These are phyloP conservation scores for Hypomontagnella monticulosa DNA, from an alignment of 495 filamentous ascomycete genomes.

Conservation along the genomic window DNA sequence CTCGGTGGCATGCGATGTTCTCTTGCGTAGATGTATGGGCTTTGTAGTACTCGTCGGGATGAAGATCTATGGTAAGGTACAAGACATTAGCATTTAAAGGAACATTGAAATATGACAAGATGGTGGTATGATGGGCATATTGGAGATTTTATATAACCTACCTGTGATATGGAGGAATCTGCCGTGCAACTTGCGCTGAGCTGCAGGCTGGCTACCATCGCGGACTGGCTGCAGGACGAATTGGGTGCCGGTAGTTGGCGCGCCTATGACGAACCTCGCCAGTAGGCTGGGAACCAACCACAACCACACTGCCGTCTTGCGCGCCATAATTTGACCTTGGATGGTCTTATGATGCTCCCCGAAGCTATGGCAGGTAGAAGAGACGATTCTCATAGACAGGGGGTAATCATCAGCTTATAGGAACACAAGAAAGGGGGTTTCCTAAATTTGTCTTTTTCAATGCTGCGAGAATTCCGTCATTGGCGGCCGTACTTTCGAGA, in stretches of 20 bases:
- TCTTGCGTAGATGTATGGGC: slow-evolving; percentile 74
- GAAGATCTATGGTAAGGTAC: slow-evolving; percentile 71
- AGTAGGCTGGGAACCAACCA: slow-evolving; percentile 41
- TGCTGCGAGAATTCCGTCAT: slow-evolving; percentile 31
- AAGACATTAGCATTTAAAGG: slow-evolving; percentile 15
- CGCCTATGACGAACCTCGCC: slow-evolving; percentile 40
- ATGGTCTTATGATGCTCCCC: slow-evolving; percentile 23
- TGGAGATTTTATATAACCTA: slow-evolving; percentile 49
- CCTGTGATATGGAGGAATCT: slow-evolving; percentile 96
- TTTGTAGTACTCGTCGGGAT: slow-evolving; percentile 88
- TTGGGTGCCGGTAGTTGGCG: slow-evolving; percentile 42
- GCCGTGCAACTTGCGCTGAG: slow-evolving; percentile 70
- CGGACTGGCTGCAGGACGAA: slow-evolving; percentile 38
- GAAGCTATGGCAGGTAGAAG: neutral
- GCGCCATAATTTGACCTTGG: slow-evolving; percentile 33
- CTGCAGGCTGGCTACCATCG: slow-evolving; percentile 32
- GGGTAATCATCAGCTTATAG: slow-evolving; percentile 26
- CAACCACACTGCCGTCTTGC: slow-evolving; percentile 29
- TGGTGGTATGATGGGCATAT: slow-evolving; percentile 32
- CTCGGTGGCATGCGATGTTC: slow-evolving; percentile 79
- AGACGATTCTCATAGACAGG: slow-evolving; percentile 17
- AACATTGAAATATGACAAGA: slow-evolving; percentile 15
- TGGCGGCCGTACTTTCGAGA: slow-evolving; percentile 27
- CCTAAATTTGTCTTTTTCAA: slow-evolving; percentile 21
- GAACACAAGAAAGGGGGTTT: neutral